phyloP scores from a whole-genome alignment of 305 asterid genomes.

The Euphrasia arctica region DNA sequence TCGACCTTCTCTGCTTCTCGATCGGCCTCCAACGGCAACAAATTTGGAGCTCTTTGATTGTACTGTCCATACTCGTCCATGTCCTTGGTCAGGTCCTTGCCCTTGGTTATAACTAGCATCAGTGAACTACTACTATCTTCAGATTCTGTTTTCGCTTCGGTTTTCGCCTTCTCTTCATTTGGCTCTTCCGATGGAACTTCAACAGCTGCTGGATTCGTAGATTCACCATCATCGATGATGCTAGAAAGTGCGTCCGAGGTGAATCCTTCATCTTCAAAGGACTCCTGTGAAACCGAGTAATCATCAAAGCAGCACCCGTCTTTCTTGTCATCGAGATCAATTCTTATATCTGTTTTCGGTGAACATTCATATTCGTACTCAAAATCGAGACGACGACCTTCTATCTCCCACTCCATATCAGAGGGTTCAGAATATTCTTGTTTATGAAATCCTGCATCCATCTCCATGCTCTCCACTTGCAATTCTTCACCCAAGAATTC shows the following conservation, averaged over 20 bases:
- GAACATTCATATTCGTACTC: conserved; percentile 23
- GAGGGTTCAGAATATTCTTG: conserved; percentile 24
- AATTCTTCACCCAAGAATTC: conserved; percentile 26
- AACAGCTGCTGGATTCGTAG: conserved; percentile 21
- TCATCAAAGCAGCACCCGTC: conserved; percentile 31
- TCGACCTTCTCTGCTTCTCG: conserved; percentile 74
- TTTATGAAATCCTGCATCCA: conserved; percentile 22
- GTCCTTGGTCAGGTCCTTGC: conserved; percentile 34
- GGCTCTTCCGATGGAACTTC: conserved; percentile 24
- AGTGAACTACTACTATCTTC: conserved; percentile 24
- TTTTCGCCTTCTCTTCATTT: conserved; percentile 17
- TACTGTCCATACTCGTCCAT: conserved; percentile 42
- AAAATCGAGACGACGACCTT: conserved; percentile 37
- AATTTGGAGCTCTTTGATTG: conserved; percentile 80
- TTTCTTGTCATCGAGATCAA: neutral
- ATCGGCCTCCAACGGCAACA: conserved; percentile 54
- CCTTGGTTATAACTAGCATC: conserved; percentile 21
- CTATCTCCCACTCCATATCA: conserved; percentile 58
- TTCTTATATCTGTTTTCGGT: neutral
- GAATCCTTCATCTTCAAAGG: conserved; percentile 32
- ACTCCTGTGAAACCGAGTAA: conserved; percentile 29
- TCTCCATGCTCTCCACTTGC: conserved; percentile 7
- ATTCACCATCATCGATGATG: conserved; percentile 34
- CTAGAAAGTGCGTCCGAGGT: conserved; percentile 34
- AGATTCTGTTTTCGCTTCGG: conserved; percentile 12